phyloP scores from a whole-genome alignment of 345 rosid genomes.

The Eucalyptus marginata region DNA sequence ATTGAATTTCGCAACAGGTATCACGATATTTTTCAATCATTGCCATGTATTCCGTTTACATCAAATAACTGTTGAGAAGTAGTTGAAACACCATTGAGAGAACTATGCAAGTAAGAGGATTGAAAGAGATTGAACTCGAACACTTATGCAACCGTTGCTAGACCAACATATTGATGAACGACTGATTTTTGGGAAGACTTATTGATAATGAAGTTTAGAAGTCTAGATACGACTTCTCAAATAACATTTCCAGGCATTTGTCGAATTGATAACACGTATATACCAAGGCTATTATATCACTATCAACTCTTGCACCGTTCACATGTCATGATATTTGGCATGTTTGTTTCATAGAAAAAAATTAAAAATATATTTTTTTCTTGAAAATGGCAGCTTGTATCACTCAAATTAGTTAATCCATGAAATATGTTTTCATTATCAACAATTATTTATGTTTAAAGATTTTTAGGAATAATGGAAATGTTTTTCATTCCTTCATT shows the following conservation, averaged over 20 bases:
- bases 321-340: not conserved
- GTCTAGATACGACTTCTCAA: not conserved
- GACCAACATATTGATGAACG: not conserved
- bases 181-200: not conserved
- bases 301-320: not conserved
- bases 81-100: not conserved
- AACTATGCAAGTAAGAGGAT: not conserved
- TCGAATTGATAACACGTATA: not conserved
- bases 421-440: too few species aligned
- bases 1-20: not conserved
- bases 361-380: accelerated
- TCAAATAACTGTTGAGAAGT: not conserved
- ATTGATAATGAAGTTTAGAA: not conserved
- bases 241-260: not conserved
- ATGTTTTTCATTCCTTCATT: accelerated
- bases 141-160: not conserved
- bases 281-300: not conserved
- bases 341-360: too few species aligned
- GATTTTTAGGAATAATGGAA: too few species aligned
- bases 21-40: not conserved
- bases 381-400: accelerated
- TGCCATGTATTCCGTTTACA: not conserved
- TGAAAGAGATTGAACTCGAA: not conserved
- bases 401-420: not conserved
- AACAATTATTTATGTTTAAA: too few species aligned